phyloP scores from a whole-genome alignment of 306 rosid species.

The Quercus suber region DNA sequence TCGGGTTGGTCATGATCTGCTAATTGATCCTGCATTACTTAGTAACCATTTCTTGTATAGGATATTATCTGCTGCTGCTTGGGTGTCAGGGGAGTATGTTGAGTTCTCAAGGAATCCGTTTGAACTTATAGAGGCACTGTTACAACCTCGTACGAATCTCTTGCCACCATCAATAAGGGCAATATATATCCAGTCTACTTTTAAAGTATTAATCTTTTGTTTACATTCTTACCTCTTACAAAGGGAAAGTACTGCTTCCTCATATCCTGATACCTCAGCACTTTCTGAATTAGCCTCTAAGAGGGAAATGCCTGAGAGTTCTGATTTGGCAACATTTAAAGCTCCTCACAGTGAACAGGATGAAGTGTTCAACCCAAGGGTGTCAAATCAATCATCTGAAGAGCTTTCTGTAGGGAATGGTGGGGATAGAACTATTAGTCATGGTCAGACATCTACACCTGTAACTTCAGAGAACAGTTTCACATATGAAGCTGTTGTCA shows the following conservation, averaged over 20 bases:
- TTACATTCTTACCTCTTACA: conserved; percentile 52
- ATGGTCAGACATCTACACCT: conserved; percentile 29
- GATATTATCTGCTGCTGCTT: conserved; percentile 81
- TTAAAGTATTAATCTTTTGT: conserved; percentile 64
- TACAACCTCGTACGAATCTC: conserved; percentile 87
- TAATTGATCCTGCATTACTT: conserved; percentile 95
- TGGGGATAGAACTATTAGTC: conserved; percentile 22
- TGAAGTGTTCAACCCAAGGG: conserved; percentile 54
- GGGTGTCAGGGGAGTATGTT: conserved; percentile 83
- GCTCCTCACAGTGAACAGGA: conserved; percentile 37
- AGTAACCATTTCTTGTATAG: conserved; percentile 72
- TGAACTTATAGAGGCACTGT: conserved; percentile 80
- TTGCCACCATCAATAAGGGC: conserved; percentile 75
- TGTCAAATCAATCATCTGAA: conserved; percentile 37
- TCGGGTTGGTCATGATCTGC: conserved; percentile 64
- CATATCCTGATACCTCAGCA: conserved; percentile 26
- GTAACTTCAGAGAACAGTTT: conserved; percentile 28
- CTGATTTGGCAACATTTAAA: conserved; percentile 32
- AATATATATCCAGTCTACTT: conserved; percentile 75
- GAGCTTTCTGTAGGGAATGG: conserved; percentile 30
- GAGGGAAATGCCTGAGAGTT: conserved; percentile 30
- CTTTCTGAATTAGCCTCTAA: conserved; percentile 29
- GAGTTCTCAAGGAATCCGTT: conserved; percentile 63
- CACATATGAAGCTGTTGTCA: conserved; percentile 42
- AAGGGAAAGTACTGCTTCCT: conserved; percentile 28